Percentiles rank a stretch among this genome's conserved stretches.
Evolutionary conservation across 179 eudicot species (phyloP).

Genomic region (Camellia oleifera): DNA sequence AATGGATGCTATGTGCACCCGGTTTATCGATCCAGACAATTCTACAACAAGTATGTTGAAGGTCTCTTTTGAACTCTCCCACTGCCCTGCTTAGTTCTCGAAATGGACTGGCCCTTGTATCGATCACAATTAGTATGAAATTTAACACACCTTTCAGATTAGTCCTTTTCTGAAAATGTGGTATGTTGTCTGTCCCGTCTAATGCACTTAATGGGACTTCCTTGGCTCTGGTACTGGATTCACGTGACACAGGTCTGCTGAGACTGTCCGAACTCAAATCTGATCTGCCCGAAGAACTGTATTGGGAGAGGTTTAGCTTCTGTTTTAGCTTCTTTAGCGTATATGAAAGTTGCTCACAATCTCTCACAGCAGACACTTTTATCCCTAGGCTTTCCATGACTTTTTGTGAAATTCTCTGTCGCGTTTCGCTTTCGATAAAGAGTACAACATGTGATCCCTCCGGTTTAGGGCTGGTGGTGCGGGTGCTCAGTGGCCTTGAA

Average conservation of each 20-base stretch:
- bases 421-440: slow-evolving; percentile 43
- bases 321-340: slow-evolving; percentile 39
- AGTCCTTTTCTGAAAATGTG: slow-evolving; percentile 19
- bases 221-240: slow-evolving; percentile 21
- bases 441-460: slow-evolving; percentile 54
- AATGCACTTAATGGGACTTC: slow-evolving; percentile 44
- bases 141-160: slow-evolving; percentile 14
- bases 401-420: slow-evolving; percentile 35
- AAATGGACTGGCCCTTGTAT: slow-evolving; percentile 52
- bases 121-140: slow-evolving; percentile 59
- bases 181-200: slow-evolving; percentile 40
- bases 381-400: slow-evolving; percentile 58
- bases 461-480: slow-evolving; percentile 34
- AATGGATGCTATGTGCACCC: slow-evolving; percentile 33
- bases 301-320: slow-evolving; percentile 17
- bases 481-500: slow-evolving; percentile 19
- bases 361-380: slow-evolving; percentile 37
- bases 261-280: slow-evolving; percentile 16
- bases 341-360: slow-evolving; percentile 35
- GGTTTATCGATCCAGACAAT: slow-evolving; percentile 73
- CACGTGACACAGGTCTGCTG: slow-evolving; percentile 1
- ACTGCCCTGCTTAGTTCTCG: slow-evolving; percentile 44
- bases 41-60: slow-evolving; percentile 29
- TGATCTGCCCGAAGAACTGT: slow-evolving; percentile 37
- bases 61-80: slow-evolving; percentile 59